A percentile compares a stretch with the other conserved stretches of the same genome.
phyloP scores from a whole-genome alignment of 169 alveolate genomes.

The Theileria orientalis region DNA sequence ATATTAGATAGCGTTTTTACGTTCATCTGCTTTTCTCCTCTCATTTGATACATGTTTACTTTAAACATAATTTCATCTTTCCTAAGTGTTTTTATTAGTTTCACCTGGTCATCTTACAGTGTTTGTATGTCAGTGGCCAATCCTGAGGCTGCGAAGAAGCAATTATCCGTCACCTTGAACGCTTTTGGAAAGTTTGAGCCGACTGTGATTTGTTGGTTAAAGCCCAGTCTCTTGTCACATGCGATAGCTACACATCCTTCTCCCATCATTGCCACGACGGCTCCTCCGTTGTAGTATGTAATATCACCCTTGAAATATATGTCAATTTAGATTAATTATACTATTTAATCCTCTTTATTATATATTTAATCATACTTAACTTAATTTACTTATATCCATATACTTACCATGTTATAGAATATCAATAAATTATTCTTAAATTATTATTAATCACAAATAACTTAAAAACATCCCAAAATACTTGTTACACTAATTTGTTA shows the following conservation, averaged over 20 bases:
- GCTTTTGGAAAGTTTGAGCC: constrained; percentile 86
- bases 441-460: no score
- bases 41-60: constrained; percentile 85
- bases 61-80: constrained; percentile 80
- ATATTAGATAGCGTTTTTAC: constrained; percentile 85
- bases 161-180: constrained; percentile 84
- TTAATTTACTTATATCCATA: background rate
- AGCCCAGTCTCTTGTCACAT: constrained; percentile 91
- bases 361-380: background rate
- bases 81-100: constrained; percentile 26
- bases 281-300: constrained; percentile 91
- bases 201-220: constrained; percentile 84
- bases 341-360: background rate
- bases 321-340: background rate
- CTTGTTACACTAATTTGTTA: no score
- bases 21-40: constrained; percentile 87
- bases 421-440: no score
- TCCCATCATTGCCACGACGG: constrained; percentile 96
- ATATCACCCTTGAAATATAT: constrained; percentile 65
- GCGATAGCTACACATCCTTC: constrained; percentile 95
- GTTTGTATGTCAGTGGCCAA: constrained; percentile 92
- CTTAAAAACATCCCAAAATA: no score
- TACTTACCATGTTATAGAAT: background rate
- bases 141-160: constrained; percentile 88
- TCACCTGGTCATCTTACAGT: constrained; percentile 58